Evolutionary conservation across 805 yeast genomes (phyloP), one percentile per base, ranked within the genome.

Genomic region (Candida pseudoglaebosa): DNA sequence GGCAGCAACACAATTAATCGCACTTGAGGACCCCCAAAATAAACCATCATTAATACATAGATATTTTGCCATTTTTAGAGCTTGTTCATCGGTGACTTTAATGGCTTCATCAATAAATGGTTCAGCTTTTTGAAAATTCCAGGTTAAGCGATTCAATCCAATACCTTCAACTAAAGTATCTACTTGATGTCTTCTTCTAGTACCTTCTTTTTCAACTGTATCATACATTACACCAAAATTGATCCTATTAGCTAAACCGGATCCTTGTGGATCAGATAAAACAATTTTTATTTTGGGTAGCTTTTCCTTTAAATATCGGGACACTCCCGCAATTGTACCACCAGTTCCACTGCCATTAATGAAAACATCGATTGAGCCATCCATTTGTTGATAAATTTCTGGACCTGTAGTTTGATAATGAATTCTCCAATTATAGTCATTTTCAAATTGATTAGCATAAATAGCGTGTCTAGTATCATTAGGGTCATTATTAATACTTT

Each of bases 271-370:
- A 59, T 91, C 99, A 0, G 97, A 96, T 21, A 93, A 65, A 2
- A 86, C 71, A 1, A 83, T 74, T 32, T 61, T 67, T 0, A 83
- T 53, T 0, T 54, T 34, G 0, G 67, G 55, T 13, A 67, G 38
- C 70, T 77, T 52, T 81, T 87, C 37, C 93, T 84, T 84, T 48
- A 91, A 67, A 60, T 70, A 93, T 42, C 71, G 73, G 1, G 95
- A 77, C 10, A 89, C 91, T 20, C 99, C 99, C 4, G 95, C 72
- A 35, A 91, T 88, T 1, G 99, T 93, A 28, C 99, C 99, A 58
- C 95, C 99, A 0, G 99, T 91, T 8, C 99, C 99, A 24, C 95
- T 85, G 0, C 98, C 98, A 2, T 91, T 76, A 30, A 93, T 80
- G 57, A 91, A 89, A 35, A 71, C 80, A 56, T 88, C 95, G 6